Conservation (phyloP, 768 basidiomycete species). For the Glaciozyma martinii region DNA sequence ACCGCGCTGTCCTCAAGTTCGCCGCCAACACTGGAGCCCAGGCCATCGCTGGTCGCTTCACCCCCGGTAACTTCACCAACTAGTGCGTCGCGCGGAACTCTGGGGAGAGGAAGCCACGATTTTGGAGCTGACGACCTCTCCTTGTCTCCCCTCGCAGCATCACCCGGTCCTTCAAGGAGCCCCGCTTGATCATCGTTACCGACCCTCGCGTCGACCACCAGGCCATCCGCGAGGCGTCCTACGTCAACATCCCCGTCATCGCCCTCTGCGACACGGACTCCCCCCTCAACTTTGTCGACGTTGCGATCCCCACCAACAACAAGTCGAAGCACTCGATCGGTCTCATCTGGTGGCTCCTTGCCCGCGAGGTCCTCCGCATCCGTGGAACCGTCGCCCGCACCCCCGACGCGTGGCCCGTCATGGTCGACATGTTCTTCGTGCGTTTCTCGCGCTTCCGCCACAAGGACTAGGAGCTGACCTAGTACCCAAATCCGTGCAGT, state of each 20-base stretch:
- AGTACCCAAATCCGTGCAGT: conserved; percentile 58
- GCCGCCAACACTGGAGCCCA: conserved; percentile 96
- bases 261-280: conserved; percentile 98
- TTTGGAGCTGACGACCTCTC: no score
- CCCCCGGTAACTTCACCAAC: conserved; percentile 98
- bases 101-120: conserved; percentile 51
- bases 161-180: conserved; percentile 94
- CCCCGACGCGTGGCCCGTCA: conserved; percentile 89
- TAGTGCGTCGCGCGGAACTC: conserved; percentile 44
- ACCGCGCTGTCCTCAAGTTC: conserved; percentile 98
- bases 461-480: conserved; percentile 13
- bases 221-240: conserved; percentile 98
- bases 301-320: conserved; percentile 99
- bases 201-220: conserved; percentile 99
- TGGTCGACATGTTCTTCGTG: conserved; percentile 52
- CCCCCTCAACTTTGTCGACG: conserved; percentile 92
- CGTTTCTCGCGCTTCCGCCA: not conserved
- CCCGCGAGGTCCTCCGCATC: conserved; percentile 92
- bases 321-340: conserved; percentile 96
- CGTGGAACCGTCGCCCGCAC: conserved; percentile 88
- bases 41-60: conserved; percentile 98
- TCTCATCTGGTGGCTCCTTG: conserved; percentile 94
- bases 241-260: conserved; percentile 99
- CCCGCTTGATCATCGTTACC: conserved; percentile 93
- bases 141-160: conserved; percentile 2